Evolutionary conservation across 208 protist genomes (phyloP), one percentile per base, ranked within the genome.

Genomic region (Leptomonas pyrrhocoris): DNA sequence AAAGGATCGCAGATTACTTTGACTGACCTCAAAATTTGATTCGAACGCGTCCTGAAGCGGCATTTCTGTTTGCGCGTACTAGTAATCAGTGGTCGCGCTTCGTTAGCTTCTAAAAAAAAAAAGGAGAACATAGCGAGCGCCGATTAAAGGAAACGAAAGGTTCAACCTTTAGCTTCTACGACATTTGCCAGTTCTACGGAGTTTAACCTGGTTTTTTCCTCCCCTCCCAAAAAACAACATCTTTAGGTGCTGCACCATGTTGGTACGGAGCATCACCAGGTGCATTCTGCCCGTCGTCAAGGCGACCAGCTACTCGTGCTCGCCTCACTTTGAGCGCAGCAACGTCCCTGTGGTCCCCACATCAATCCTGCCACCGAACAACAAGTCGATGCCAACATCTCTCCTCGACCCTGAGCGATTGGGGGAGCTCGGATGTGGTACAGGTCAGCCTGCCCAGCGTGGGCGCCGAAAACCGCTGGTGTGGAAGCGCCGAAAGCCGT

Each of bases 401-500:
- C 80, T 94, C 43, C 70, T 96, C 18, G 78, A 90, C 58, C 65
- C 77, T 2, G 83, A 91, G 53, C 34, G 67, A 48, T 57, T 87
- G 51, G 73, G 86, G 46, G 66, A 77, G 25, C 34, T 92, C 3
- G 64, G 71, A 40, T 96, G 86, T 54, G 91, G 88, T 51, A 94
- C 91, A 38, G 91, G 91, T 5, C 84, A 94, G 67, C 91, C 91
- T 1, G 88, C 88, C 0, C 91, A 96, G 74, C 84, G 91, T 34
- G 91, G 91, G 0, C 82, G 78, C 49, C 71, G 91, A 55, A 92
- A 93, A 73, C 86, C 88, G 28, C 76, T 94, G 12, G 89, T 93
- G 48, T 96, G 91, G 91, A 94, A 90, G 83, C 86, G 89, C n/a
- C 87, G 91, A n/a, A 84, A 94, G 77, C 91, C 91, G 53, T 96